Conservation (phyloP, 169 alveolate genomes). For the Amoebophrya sp. region DNA sequence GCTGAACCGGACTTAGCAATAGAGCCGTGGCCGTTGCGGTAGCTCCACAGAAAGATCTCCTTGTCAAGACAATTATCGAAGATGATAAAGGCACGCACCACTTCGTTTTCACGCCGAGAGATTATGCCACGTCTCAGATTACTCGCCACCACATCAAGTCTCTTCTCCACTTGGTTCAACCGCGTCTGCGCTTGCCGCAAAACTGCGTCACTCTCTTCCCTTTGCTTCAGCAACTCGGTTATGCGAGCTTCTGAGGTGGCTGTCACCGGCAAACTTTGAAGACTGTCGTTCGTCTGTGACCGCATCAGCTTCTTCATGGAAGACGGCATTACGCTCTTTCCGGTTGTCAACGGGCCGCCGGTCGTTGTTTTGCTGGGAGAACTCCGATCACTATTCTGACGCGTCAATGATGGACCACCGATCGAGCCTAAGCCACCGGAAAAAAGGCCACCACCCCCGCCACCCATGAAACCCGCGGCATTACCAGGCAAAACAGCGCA, state of each 20-base stretch:
- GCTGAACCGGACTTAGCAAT: not conserved
- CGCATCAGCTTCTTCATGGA: too few relatives aligned
- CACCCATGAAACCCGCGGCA: not conserved
- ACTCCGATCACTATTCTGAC: not conserved
- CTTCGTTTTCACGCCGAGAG: not conserved
- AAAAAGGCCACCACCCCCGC: not conserved
- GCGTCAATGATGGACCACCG: not conserved
- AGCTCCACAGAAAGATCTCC: constrained; percentile 8
- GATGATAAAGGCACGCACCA: not conserved
- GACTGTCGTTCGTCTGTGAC: too few relatives aligned
- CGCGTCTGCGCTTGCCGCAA: not conserved
- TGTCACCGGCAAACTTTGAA: too few relatives aligned
- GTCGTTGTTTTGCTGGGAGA: too few relatives aligned
- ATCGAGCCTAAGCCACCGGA: not conserved
- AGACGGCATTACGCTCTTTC: too few relatives aligned
- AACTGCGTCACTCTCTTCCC: not conserved
- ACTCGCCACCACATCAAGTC: not conserved
- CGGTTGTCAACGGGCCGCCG: too few relatives aligned
- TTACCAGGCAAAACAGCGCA: not conserved
- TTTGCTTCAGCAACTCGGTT: too few relatives aligned
- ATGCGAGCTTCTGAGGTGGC: too few relatives aligned
- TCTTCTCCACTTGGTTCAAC: not conserved
- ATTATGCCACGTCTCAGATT: not conserved
- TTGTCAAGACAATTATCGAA: not conserved
- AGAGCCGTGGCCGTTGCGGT: not conserved